Conservation (phyloP, 805 yeast genomes). For the Candida coleopterorum region DNA sequence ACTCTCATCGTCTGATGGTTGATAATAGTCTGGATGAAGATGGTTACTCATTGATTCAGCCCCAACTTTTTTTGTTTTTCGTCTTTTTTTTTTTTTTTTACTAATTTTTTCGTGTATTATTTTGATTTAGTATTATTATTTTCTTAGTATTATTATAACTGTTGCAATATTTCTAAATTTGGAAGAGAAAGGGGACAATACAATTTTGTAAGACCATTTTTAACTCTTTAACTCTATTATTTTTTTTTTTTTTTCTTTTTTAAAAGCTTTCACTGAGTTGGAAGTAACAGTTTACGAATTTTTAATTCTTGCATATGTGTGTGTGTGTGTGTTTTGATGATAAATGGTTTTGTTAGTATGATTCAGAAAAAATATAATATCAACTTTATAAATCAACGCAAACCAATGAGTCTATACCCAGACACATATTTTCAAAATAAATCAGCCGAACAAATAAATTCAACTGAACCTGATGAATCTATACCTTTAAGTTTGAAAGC, state of each 20-base stretch:
- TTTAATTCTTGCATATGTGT: no score
- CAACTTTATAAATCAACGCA: no score
- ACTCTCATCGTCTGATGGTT: conserved; percentile 2
- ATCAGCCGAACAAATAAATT: conserved; percentile 12
- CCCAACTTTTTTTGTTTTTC: conserved; percentile 4
- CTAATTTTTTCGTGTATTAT: no score
- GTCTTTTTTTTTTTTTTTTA: not conserved
- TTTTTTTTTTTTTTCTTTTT: no score
- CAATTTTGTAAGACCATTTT: no score
- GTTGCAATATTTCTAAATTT: no score
- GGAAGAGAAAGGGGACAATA: no score
- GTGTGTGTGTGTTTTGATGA: no score
- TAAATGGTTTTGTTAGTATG: no score
- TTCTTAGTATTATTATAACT: not conserved
- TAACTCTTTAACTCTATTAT: no score
- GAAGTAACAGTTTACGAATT: no score
- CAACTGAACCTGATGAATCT: conserved; percentile 28
- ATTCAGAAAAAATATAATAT: not conserved
- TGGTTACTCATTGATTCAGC: conserved; percentile 5
- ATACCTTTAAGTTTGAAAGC: conserved; percentile 64
- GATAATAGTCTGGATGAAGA: conserved; percentile 6
- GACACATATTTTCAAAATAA: conserved; percentile 10
- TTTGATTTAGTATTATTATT: not conserved
- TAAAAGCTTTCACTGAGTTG: no score
- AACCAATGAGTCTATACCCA: conserved; percentile 9